Conservation (phyloP, 164 flowering plant genomes). For the Paratinospora sagittata region DNA sequence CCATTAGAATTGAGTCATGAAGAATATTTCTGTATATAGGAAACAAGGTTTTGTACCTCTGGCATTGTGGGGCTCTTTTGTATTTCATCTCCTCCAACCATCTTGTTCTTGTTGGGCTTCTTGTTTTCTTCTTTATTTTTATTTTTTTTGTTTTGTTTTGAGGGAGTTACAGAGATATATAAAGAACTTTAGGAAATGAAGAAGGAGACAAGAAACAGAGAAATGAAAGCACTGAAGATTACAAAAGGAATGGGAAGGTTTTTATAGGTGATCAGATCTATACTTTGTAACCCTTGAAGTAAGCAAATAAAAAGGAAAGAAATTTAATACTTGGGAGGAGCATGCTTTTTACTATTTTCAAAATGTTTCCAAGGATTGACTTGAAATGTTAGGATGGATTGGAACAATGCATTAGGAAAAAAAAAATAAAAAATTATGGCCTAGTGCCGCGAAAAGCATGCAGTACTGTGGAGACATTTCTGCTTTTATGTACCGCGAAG, state of each 20-base stretch:
- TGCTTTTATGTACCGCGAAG: too few species aligned
- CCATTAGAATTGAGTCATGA: slow-evolving; percentile 1
- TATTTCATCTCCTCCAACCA: slow-evolving; percentile 35
- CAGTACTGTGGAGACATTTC: slow-evolving; percentile 1
- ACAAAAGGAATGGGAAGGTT: slow-evolving; percentile 8
- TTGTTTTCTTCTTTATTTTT: slow-evolving; percentile 2
- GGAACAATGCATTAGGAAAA: neutral
- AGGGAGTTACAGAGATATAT: slow-evolving; percentile 14
- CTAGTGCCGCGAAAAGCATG: neutral
- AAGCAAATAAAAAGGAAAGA: neutral
- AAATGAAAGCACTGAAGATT: slow-evolving; percentile 10
- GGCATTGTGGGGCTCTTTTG: slow-evolving; percentile 42
- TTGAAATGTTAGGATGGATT: neutral
- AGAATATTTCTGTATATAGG: neutral
- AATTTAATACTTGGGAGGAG: neutral
- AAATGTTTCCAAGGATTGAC: neutral
- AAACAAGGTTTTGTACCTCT: slow-evolving; percentile 43
- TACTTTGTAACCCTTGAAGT: neutral
- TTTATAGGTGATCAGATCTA: slow-evolving; percentile 16
- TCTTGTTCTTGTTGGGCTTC: slow-evolving; percentile 20
- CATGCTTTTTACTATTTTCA: neutral
- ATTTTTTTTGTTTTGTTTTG: slow-evolving; percentile 16
- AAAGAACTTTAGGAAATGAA: slow-evolving; percentile 4
- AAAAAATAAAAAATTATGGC: neutral
- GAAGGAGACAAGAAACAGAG: slow-evolving; percentile 4